Conservation (phyloP, 768 basidiomycete species). For the Lactifluus hygrophoroides region DNA sequence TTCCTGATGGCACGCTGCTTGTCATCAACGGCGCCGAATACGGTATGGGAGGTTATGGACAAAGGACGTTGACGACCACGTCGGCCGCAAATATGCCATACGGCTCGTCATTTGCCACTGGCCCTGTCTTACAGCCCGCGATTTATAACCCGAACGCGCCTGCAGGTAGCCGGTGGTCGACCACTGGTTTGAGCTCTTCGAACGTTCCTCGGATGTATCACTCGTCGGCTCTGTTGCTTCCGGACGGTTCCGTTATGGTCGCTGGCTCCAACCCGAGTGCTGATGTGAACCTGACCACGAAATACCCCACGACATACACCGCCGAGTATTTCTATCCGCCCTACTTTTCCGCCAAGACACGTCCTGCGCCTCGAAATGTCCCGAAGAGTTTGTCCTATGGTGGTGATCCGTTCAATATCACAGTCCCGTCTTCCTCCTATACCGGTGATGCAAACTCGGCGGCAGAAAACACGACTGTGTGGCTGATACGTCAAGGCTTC, state of each 20-base stretch:
- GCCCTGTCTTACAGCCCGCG: conserved; percentile 66
- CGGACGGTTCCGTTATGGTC: conserved; percentile 77
- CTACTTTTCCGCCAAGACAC: conserved; percentile 42
- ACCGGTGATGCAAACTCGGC: conserved; percentile 57
- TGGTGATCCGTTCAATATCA: conserved; percentile 63
- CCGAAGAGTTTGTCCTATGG: conserved; percentile 33
- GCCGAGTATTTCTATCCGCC: too few relatives aligned
- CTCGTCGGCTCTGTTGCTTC: conserved; percentile 78
- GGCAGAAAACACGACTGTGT: conserved; percentile 65
- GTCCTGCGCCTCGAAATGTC: conserved; percentile 61
- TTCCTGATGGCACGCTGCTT: conserved; percentile 67
- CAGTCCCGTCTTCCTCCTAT: conserved; percentile 56
- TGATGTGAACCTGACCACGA: conserved; percentile 55
- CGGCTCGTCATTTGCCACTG: conserved; percentile 67
- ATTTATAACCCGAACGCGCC: conserved; percentile 75
- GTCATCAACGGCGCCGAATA: conserved; percentile 76
- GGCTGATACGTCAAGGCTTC: conserved; percentile 76
- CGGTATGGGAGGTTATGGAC: conserved; percentile 83
- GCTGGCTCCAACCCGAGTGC: conserved; percentile 91
- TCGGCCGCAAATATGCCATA: conserved; percentile 51
- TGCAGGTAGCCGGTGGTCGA: conserved; percentile 66
- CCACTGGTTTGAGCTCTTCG: conserved; percentile 50
- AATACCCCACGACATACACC: conserved; percentile 69
- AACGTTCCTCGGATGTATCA: conserved; percentile 82
- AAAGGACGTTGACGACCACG: conserved; percentile 30